Base-by-base conservation (phyloP, 2,329 filamentous ascomycete genomes). In the Canariomyces notabilis region DNA sequence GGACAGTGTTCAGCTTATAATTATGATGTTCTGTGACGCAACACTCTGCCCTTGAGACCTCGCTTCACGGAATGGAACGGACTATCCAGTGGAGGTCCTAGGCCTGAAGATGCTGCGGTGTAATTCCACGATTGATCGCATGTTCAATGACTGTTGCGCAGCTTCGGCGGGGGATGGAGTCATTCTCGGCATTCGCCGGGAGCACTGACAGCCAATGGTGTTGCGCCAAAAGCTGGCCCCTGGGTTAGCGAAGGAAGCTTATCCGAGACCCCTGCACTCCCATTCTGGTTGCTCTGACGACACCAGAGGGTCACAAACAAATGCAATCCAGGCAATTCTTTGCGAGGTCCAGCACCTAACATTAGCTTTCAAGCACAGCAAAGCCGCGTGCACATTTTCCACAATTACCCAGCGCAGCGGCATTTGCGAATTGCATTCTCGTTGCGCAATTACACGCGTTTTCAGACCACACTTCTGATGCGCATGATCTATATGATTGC, bases 281-380 rank as follows among this genome's bases (percentile, higher is more conserved):
- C n/a, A 6, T 12, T 15, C 23, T 14, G 22, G 55, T 57, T 56
- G 53, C 55, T 29, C 46, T 44, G 42, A 46, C 49, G 33, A 57
- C 53, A 15, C 26, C 9, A 19, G 35, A 42, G 15, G 32, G 44
- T 34, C 15, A 38, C 44, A 52, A 51, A 53, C 50, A 55, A n/a
- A 51, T 14, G 44, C 37, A 36, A 20, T 35, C 33, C 26, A n/a
- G 34, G 15, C 37, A 43, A 42, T 43, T 48, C 46, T 46, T 29
- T 42, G 43, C 43, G 19, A 35, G 40, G 33, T 41, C 26, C 46
- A 52, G 39, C 41, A n/a, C n/a, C n/a, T n/a, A n/a, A n/a, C n/a
- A n/a, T n/a, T n/a, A 29, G 26, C 26, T 29, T 50, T 48, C 35
- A 32, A 44, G 50, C 47, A 52, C 33, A 35, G 22, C 37, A 46